A percentile compares a stretch with the other conserved stretches of the same genome.
phyloP scores from a whole-genome alignment of 306 rosid genomes.

The Quercus robur region DNA sequence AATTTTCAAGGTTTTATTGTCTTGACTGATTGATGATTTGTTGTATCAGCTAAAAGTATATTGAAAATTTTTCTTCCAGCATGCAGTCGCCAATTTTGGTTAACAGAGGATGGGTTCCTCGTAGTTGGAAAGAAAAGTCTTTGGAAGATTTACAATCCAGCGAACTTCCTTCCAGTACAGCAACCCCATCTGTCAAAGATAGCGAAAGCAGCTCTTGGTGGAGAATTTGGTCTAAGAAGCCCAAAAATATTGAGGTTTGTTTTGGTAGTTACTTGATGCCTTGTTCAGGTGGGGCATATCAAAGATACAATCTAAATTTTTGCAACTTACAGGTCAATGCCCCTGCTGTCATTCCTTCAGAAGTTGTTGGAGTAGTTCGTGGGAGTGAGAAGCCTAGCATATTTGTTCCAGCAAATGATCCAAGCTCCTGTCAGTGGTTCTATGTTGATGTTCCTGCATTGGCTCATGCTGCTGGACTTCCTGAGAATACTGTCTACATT shows the following conservation, averaged over 20 bases:
- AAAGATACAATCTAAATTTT: constrained; percentile 13
- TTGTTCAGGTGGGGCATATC: constrained; percentile 11
- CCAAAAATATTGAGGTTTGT: constrained; percentile 50
- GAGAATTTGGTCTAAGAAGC: constrained; percentile 70
- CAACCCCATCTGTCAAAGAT: constrained; percentile 32
- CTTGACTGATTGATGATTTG: background rate
- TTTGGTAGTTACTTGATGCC: constrained; percentile 5
- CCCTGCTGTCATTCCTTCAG: constrained; percentile 40
- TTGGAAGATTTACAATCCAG: constrained; percentile 36
- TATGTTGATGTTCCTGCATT: constrained; percentile 87
- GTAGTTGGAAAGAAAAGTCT: constrained; percentile 76
- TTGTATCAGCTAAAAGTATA: constrained; percentile 10
- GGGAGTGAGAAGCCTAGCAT: constrained; percentile 94
- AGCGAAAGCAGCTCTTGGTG: constrained; percentile 69
- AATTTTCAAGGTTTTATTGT: background rate
- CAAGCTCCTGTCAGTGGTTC: constrained; percentile 79
- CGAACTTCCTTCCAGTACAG: constrained; percentile 29
- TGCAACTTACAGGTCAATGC: constrained; percentile 49
- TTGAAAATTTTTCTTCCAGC: constrained; percentile 42
- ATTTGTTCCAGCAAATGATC: constrained; percentile 94
- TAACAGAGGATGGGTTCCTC: constrained; percentile 97
- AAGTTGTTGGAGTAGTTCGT: constrained; percentile 80
- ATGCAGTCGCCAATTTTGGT: constrained; percentile 65
- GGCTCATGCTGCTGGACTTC: constrained; percentile 64
- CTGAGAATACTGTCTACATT: constrained; percentile 60